A percentile compares a stretch with the other conserved stretches of the same genome.
Evolutionary conservation across 2,329 filamentous ascomycete species (phyloP).

Genomic region (Diaporthe vaccinii): DNA sequence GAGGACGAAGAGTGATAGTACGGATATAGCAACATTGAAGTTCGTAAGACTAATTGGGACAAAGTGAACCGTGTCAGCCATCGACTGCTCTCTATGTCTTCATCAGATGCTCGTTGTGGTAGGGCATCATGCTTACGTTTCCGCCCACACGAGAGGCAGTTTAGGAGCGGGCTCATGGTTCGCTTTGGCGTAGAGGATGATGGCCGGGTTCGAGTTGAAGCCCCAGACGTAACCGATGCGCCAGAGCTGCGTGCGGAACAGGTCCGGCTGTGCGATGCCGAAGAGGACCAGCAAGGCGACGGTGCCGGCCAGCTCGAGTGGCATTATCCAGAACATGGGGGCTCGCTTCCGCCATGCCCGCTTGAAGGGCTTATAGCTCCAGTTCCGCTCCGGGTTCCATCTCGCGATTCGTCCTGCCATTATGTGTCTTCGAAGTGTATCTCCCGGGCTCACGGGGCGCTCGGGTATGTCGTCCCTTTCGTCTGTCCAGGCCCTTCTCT

Average conservation of each 20-base stretch:
- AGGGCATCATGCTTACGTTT: constrained; percentile 68
- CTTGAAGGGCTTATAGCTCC: constrained; percentile 69
- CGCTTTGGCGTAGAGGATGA: constrained; percentile 79
- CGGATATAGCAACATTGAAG: constrained; percentile 82
- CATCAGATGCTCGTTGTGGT: not conserved
- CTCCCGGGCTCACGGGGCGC: not conserved
- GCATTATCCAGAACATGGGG: constrained; percentile 74
- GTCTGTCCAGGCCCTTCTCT: not conserved
- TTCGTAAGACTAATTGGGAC: constrained; percentile 72
- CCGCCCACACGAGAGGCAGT: constrained; percentile 80
- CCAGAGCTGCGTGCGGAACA: constrained; percentile 81
- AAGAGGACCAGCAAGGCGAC: constrained; percentile 78
- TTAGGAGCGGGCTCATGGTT: constrained; percentile 75
- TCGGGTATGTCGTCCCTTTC: not conserved
- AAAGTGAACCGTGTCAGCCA: constrained; percentile 38
- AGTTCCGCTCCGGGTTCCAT: constrained; percentile 44
- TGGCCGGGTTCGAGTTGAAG: constrained; percentile 80
- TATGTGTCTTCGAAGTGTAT: constrained; percentile 23
- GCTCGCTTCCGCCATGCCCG: constrained; percentile 70
- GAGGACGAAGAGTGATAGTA: constrained; percentile 82
- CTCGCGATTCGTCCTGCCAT: constrained; percentile 28
- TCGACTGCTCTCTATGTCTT: constrained; percentile 26
- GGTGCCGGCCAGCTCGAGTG: constrained; percentile 74
- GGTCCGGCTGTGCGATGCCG: constrained; percentile 79
- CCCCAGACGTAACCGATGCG: constrained; percentile 76